Conservation (phyloP, 768 basidiomycete species). For the Fomitopsis serialis region DNA sequence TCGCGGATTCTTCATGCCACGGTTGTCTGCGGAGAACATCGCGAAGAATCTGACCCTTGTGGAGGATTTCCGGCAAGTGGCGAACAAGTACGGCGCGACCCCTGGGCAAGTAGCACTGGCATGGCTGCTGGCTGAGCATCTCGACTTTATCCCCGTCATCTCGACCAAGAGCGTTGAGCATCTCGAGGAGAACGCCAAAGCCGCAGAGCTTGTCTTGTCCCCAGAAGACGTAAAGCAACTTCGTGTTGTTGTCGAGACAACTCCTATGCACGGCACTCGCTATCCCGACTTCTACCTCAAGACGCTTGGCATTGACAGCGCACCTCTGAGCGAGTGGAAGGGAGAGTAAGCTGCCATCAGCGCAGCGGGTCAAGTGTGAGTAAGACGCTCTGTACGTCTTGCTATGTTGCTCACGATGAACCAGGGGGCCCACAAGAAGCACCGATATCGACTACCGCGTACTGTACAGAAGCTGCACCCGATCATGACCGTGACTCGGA, state of each 20-base stretch:
- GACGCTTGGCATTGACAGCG: not conserved
- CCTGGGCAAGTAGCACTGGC: slow-evolving; percentile 29
- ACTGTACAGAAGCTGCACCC: too few species aligned
- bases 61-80: slow-evolving; percentile 28
- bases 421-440: too few species aligned
- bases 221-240: not conserved
- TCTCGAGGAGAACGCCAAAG: not conserved
- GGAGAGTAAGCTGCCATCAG: too few species aligned
- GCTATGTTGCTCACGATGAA: too few species aligned
- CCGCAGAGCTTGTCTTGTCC: not conserved
- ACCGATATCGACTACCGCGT: too few species aligned
- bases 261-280: not conserved
- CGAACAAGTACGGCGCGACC: slow-evolving; percentile 26
- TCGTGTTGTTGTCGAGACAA: not conserved
- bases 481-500: too few species aligned
- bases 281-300: not conserved
- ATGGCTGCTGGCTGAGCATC: slow-evolving; percentile 29
- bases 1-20: slow-evolving; percentile 17
- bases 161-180: slow-evolving; percentile 8
- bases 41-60: slow-evolving; percentile 33
- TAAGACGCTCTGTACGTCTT: too few species aligned
- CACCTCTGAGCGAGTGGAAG: not conserved
- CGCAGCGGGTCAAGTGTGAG: too few species aligned
- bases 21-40: slow-evolving; percentile 35
- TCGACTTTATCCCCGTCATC: slow-evolving; percentile 6